Percentiles rank a stretch among this genome's conserved stretches.
Conservation (phyloP, 306 rosid genomes). For the Vigna angularis region DNA sequence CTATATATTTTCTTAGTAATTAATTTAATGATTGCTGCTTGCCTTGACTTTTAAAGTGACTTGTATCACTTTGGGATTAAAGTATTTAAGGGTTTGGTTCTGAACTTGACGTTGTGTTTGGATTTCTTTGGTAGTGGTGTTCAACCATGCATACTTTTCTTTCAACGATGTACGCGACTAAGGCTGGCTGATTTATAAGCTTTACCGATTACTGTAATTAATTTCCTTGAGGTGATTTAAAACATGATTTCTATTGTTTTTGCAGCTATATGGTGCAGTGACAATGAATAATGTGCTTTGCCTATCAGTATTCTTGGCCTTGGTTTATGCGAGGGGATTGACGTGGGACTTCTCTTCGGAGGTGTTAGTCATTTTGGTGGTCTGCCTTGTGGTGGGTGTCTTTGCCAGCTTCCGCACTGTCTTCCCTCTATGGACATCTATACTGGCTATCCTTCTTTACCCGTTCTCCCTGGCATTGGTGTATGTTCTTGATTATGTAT, state of each 20-base stretch:
- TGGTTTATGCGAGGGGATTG: conserved; percentile 77
- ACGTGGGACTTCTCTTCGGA: conserved; percentile 94
- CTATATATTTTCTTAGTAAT: too few species aligned
- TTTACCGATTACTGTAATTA: neutral
- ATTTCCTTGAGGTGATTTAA: neutral
- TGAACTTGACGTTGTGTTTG: neutral
- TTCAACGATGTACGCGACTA: neutral
- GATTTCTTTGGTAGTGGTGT: conserved; percentile 18
- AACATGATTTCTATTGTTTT: conserved; percentile 11
- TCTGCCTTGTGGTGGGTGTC: conserved; percentile 77
- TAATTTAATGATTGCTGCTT: too few species aligned
- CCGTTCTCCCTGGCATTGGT: conserved; percentile 85
- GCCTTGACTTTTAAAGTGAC: too few species aligned
- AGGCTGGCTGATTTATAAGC: neutral
- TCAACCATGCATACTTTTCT: neutral
- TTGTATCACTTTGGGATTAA: too few species aligned
- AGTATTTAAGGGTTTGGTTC: neutral
- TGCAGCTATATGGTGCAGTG: conserved; percentile 92
- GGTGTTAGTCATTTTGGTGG: conserved; percentile 82
- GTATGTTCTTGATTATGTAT: conserved; percentile 85
- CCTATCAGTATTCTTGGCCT: conserved; percentile 89
- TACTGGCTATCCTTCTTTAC: conserved; percentile 81
- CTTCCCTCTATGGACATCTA: conserved; percentile 91
- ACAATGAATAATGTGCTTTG: conserved; percentile 96
- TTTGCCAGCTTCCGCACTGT: conserved; percentile 80